phyloP scores from a whole-genome alignment of 2,329 filamentous ascomycete species.

The Neonectria magnoliae region DNA sequence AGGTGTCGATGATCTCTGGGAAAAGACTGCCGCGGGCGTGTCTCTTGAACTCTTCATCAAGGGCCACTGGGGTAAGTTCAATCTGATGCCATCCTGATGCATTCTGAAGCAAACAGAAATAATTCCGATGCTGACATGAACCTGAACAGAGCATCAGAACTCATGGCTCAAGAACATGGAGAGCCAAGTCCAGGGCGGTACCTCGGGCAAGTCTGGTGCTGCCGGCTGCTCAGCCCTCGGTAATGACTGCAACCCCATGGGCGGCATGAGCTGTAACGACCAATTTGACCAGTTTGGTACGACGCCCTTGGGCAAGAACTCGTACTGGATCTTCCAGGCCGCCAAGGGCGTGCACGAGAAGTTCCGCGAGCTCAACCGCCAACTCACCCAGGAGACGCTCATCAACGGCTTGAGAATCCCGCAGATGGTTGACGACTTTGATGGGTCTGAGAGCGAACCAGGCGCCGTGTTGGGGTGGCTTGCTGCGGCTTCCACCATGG shows the following conservation, averaged over 20 bases:
- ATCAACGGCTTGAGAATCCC: constrained; percentile 3
- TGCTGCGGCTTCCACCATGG: neutral
- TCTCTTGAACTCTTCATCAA: constrained; percentile 13
- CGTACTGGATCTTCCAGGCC: constrained; percentile 19
- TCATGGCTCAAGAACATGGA: constrained; percentile 24
- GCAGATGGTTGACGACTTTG: constrained; percentile 10
- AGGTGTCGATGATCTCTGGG: constrained; percentile 4
- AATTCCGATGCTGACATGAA: neutral
- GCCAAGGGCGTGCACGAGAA: constrained; percentile 16
- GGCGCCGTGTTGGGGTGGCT: neutral
- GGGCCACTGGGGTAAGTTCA: neutral
- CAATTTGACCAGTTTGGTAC: constrained; percentile 9
- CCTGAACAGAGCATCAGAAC: constrained; percentile 3
- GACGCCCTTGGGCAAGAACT: constrained; percentile 4
- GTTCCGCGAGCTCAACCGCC: constrained; percentile 11
- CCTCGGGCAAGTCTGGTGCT: constrained; percentile 17
- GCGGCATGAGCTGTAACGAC: constrained; percentile 1
- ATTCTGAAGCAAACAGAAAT: no score
- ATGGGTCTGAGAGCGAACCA: neutral
- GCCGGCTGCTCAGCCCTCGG: constrained; percentile 8
- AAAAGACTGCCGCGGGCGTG: neutral
- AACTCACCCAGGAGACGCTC: constrained; percentile 15
- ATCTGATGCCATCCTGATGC: no score
- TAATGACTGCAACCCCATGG: neutral
- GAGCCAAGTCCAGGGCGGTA: constrained; percentile 14